Evolutionary conservation across 1,139 yeast species (phyloP).

Genomic region (Wickerhamomyces sp.): DNA sequence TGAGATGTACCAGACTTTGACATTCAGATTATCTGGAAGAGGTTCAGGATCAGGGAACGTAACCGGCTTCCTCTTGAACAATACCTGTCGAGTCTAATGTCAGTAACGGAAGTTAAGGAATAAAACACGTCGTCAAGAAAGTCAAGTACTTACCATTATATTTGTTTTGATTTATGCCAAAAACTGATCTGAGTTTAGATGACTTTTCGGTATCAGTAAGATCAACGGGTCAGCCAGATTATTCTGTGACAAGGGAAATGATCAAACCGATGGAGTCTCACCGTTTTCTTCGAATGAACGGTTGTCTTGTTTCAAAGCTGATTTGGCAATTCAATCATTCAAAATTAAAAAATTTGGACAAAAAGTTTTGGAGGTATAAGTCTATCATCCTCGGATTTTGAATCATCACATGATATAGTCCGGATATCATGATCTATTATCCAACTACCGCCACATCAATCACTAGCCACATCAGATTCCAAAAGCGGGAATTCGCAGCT

Average conservation of each 20-base stretch:
- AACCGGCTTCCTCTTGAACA: slow-evolving; percentile 69
- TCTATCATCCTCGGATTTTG: background rate
- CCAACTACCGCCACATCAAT: no score
- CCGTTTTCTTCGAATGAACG: background rate
- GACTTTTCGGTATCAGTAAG: no score
- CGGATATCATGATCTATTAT: background rate
- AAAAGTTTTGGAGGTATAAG: background rate
- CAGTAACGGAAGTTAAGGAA: background rate
- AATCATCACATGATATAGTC: background rate
- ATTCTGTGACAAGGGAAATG: background rate
- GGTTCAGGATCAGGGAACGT: slow-evolving; percentile 50
- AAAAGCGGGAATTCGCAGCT: background rate
- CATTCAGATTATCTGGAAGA: slow-evolving; percentile 46
- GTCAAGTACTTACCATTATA: slow-evolving; percentile 1
- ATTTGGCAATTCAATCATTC: background rate
- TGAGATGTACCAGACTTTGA: slow-evolving; percentile 72
- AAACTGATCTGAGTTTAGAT: background rate
- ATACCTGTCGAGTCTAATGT: slow-evolving; percentile 38
- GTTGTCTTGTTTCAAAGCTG: background rate
- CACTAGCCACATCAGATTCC: background rate
- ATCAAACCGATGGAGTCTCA: background rate
- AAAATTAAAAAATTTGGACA: slow-evolving; percentile 1
- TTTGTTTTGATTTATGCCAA: background rate
- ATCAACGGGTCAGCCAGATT: background rate
- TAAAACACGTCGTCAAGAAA: background rate